Conservation (phyloP, 2,329 filamentous ascomycete genomes). For the Pyrenophora seminiperda region DNA sequence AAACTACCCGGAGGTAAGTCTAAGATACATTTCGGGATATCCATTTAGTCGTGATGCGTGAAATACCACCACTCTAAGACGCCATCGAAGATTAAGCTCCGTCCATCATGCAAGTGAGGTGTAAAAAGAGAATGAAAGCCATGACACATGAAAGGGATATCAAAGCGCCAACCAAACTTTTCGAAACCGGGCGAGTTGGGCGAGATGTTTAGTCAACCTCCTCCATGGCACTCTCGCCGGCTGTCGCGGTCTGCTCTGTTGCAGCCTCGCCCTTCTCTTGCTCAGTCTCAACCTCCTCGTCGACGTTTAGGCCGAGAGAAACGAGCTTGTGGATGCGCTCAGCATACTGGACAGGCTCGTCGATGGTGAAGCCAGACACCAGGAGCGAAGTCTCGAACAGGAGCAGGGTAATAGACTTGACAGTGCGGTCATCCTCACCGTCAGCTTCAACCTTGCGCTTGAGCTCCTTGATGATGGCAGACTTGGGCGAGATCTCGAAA, state of each 20-base stretch:
- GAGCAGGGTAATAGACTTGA: conserved; percentile 98
- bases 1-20: conserved; percentile 35
- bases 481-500: conserved; percentile 99
- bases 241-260: conserved; percentile 64
- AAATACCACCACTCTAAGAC: conserved; percentile 42
- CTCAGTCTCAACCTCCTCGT: conserved; percentile 81
- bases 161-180: conserved; percentile 48
- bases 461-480: conserved; percentile 95
- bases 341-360: conserved; percentile 96
- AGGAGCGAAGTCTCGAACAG: conserved; percentile 98
- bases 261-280: conserved; percentile 59
- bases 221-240: conserved; percentile 97
- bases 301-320: conserved; percentile 94
- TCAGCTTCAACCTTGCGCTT: conserved; percentile 99
- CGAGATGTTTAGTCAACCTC: conserved; percentile 83
- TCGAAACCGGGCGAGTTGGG: conserved; percentile 35
- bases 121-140: conserved; percentile 39
- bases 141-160: conserved; percentile 49
- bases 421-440: conserved; percentile 97
- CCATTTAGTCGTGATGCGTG: conserved; percentile 45
- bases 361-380: conserved; percentile 99
- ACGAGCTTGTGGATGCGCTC: conserved; percentile 99
- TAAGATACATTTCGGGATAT: conserved; percentile 44
- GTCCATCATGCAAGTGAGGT: conserved; percentile 41
- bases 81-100: conserved; percentile 39